Base-by-base conservation (phyloP, 257 asterid species). In the Plectranthus barbatus region DNA sequence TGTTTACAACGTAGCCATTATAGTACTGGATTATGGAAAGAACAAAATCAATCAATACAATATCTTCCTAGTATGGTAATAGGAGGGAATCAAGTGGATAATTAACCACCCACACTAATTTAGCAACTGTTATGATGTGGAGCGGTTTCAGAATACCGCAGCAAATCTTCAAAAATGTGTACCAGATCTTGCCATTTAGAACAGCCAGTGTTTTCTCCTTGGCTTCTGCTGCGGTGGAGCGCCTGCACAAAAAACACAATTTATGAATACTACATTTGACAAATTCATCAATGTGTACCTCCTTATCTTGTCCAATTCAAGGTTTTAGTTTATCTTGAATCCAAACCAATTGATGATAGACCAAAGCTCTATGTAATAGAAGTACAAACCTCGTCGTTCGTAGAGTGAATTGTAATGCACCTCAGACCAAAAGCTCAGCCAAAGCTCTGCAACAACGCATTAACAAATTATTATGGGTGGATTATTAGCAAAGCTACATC, bases 381-480 rank as follows among this genome's bases (percentile, higher is more conserved):
- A 19, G 53, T n/a, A 71, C 82, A 20, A 33, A 83, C 90, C 83
- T 83, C 48, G 74, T 10, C 74, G 51, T 56, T 81, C 86, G 41
- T 84, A 81, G 21, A 84, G 92, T 7, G 92, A 84, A 68, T 81
- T 84, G 78, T 81, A 84, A 74, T 81, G 88, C 70, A 84, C 88
- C 72, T 84, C 86, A 2, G 84, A 77, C 88, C 92, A 84, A 69
- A 84, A 84, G 82, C 92, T 84, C 48, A 84, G 79, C 92, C 86
- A 80, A 40, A 84, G 76, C 77, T 81, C 92, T 80, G 86, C 79
- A 71, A 40, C 62, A 61, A 39, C 18, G 6, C 14, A 56, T n/a
- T 62, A 41, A 18, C 29, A n/a, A 36, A 46, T 61, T 7, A 53
- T 41, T 14, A 7, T 14, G 14, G 18, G 29, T 21, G n/a, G 14